Evolutionary conservation across 352 stramenopile genomes (phyloP).

Genomic region (Thraustochytrium sp.): DNA sequence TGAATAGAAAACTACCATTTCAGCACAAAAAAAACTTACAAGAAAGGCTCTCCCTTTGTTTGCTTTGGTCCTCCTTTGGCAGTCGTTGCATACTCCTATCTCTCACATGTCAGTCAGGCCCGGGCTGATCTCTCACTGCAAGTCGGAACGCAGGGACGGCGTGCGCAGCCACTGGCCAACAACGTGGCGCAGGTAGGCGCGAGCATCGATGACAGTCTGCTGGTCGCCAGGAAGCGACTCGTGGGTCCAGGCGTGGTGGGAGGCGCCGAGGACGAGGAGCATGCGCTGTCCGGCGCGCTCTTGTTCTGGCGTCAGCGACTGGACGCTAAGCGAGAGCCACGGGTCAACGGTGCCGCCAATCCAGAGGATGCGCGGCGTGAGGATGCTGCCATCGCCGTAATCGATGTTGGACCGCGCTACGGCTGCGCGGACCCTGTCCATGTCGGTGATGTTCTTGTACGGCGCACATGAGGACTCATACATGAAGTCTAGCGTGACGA

Average conservation of each 20-base stretch:
- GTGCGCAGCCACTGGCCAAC: background rate
- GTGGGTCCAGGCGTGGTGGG: slow-evolving; percentile 76
- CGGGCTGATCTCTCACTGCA: too few relatives aligned
- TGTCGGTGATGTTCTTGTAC: slow-evolving; percentile 58
- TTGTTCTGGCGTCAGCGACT: slow-evolving; percentile 41
- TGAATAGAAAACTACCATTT: background rate
- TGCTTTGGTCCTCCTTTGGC: too few relatives aligned
- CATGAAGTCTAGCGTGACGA: slow-evolving; percentile 61
- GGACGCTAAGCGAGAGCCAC: slow-evolving; percentile 60
- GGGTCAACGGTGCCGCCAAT: slow-evolving; percentile 70
- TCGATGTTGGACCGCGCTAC: slow-evolving; percentile 57
- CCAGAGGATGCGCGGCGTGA: slow-evolving; percentile 59
- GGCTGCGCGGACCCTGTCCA: slow-evolving; percentile 54
- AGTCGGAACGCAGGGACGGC: background rate
- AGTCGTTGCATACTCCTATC: too few relatives aligned
- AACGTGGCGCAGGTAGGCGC: slow-evolving; percentile 43
- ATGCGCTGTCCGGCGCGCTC: slow-evolving; percentile 42
- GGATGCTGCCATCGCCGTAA: slow-evolving; percentile 61
- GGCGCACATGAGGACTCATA: slow-evolving; percentile 57
- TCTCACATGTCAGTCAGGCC: too few relatives aligned
- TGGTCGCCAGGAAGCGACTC: slow-evolving; percentile 57
- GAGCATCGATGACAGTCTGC: slow-evolving; percentile 52
- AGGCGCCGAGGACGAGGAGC: slow-evolving; percentile 56
- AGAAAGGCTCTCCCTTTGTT: background rate
- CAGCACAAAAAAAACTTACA: background rate